Evolutionary conservation across 495 filamentous ascomycete species (phyloP).

Genomic region (Hamigera avellanea): DNA sequence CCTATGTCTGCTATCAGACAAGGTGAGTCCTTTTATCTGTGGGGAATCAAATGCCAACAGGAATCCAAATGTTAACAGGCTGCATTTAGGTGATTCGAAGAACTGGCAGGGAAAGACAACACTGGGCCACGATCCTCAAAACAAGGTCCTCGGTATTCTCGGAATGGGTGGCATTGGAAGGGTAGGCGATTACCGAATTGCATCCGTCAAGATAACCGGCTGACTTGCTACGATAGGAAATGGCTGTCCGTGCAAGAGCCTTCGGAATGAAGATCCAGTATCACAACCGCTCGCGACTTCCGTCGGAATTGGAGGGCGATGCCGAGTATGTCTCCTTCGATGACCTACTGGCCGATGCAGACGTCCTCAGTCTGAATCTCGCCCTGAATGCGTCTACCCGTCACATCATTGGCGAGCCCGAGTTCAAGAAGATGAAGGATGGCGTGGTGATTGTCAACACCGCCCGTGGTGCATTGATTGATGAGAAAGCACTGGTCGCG

Average conservation of each 20-base stretch:
- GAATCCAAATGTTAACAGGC: too few relatives aligned
- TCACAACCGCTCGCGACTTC: conserved; percentile 51
- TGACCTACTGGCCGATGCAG: conserved; percentile 54
- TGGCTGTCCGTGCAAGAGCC: conserved; percentile 56
- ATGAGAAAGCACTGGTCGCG: conserved; percentile 64
- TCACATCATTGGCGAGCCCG: conserved; percentile 54
- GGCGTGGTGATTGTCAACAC: conserved; percentile 78
- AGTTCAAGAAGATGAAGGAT: conserved; percentile 62
- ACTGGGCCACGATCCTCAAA: conserved; percentile 55
- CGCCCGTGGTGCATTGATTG: conserved; percentile 65
- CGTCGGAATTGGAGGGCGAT: conserved; percentile 38
- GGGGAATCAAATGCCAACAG: too few relatives aligned
- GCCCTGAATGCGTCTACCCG: conserved; percentile 55
- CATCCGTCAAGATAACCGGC: neutral
- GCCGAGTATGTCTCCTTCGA: conserved; percentile 59
- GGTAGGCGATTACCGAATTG: conserved; percentile 12
- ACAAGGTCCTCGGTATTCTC: conserved; percentile 66
- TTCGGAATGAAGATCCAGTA: conserved; percentile 65
- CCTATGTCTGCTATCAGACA: conserved; percentile 48
- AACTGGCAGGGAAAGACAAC: conserved; percentile 40
- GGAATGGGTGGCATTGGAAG: conserved; percentile 79
- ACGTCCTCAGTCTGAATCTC: conserved; percentile 69
- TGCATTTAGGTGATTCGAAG: too few relatives aligned
- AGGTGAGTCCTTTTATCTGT: conserved; percentile 26
- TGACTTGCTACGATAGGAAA: conserved; percentile 32